Base-by-base conservation (phyloP, 2,329 filamentous ascomycete genomes). In the Fusarium transvaalense region DNA sequence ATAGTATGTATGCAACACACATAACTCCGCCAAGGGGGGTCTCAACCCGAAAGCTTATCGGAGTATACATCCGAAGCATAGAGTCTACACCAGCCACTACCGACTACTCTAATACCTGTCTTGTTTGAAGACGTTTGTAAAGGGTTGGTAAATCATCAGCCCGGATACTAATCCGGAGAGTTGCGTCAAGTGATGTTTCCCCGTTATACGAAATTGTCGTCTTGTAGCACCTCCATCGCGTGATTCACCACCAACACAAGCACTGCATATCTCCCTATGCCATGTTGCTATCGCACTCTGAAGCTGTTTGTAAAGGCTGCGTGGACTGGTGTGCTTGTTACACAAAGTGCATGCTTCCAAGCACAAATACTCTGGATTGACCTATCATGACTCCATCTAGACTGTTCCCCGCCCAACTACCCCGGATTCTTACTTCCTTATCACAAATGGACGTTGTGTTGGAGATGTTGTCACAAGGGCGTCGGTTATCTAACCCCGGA, bases 401-500 rank as follows among this genome's bases (percentile, higher is more conserved):
- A 23, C 12, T 45, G 34, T 39, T 42, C 27, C 32, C 39, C 32
- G 23, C 48, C 23, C 39, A 53, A 51, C 19, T 31, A 53, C 47
- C 59, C 52, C 43, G 45, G 5, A n/a, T 47, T 43, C 34, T 37
- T 45, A 12, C n/a, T 6, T 48, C 10, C 50, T 63, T 35, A 43
- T 52, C 39, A 27, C 29, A 32, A 29, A 27, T 45, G 21, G 23
- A 19, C 23, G 10, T 19, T 19, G 6, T 14, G 13, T 27, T 38
- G n/a, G 10, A 60, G 41, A 21, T 39, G 48, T 17, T 47, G 31
- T 47, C 15, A 35, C 10, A 15, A 23, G 35, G 37, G 51, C 50
- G 42, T 45, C 61, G 51, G 61, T 39, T 50, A 61, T 57, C 51
- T 50, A 31, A 64, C 39, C 59, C 64, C 50, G 43, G 29, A 65